Conservation (phyloP, 1,139 yeast species). For the Hansenula lynferdii region DNA sequence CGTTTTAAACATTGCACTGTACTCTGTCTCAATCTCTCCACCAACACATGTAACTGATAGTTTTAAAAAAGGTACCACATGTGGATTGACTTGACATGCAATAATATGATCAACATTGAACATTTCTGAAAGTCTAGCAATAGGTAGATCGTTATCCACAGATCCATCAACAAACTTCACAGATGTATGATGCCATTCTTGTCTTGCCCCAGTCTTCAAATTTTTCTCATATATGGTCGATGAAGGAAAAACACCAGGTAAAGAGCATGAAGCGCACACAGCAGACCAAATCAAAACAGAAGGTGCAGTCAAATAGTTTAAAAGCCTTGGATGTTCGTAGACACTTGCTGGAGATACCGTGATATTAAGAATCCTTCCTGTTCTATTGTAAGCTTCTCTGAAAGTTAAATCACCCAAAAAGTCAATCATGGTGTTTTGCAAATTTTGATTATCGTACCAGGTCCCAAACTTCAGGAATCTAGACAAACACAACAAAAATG, state of each 20-base stretch:
- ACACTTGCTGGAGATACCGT: constrained; percentile 85
- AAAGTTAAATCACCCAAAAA: constrained; percentile 92
- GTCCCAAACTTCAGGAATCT: constrained; percentile 56
- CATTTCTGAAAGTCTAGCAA: constrained; percentile 86
- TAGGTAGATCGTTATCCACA: constrained; percentile 91
- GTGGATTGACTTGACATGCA: constrained; percentile 97
- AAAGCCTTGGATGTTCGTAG: constrained; percentile 75
- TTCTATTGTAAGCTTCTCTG: constrained; percentile 87
- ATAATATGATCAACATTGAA: constrained; percentile 95
- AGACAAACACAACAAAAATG: constrained; percentile 45
- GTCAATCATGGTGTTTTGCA: constrained; percentile 67
- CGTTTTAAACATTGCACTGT: constrained; percentile 49
- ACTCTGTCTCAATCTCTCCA: constrained; percentile 62
- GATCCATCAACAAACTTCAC: constrained; percentile 92
- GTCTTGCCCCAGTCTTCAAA: constrained; percentile 50
- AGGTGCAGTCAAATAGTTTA: constrained; percentile 92
- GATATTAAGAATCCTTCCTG: constrained; percentile 80
- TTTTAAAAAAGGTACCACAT: constrained; percentile 81
- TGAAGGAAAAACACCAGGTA: constrained; percentile 88
- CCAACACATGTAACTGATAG: constrained; percentile 63
- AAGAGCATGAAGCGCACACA: constrained; percentile 93
- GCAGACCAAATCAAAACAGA: constrained; percentile 95
- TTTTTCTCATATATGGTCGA: constrained; percentile 83
- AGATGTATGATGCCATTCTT: constrained; percentile 76
- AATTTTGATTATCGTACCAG: constrained; percentile 74